A percentile compares a stretch with the other conserved stretches of the same genome.
These are phyloP conservation scores for Cercospora sp. DNA, from an alignment of 2,329 filamentous ascomycete species.

Conservation along the genomic window DNA sequence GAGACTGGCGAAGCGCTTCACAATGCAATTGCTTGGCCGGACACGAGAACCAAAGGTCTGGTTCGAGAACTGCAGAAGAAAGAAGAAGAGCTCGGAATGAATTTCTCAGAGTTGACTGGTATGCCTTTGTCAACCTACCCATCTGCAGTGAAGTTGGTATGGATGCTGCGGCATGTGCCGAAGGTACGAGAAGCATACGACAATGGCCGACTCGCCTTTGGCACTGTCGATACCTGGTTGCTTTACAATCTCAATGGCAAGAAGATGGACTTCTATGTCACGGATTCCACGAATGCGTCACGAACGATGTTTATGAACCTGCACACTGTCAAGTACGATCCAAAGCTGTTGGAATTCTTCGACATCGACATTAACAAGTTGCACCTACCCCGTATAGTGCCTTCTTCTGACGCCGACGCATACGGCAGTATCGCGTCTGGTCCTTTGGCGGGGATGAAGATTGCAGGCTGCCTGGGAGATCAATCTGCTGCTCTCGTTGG, in stretches of 20 bases:
- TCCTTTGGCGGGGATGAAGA: conserved; percentile 66
- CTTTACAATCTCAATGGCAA: conserved; percentile 81
- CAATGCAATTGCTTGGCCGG: conserved; percentile 88
- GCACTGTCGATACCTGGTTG: conserved; percentile 86
- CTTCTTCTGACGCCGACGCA: conserved; percentile 71
- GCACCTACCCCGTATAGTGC: conserved; percentile 74
- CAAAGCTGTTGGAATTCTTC: conserved; percentile 77
- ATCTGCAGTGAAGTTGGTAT: conserved; percentile 82
- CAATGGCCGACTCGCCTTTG: conserved; percentile 77
- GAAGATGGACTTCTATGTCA: conserved; percentile 67
- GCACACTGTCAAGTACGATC: conserved; percentile 75
- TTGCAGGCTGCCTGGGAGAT: conserved; percentile 81
- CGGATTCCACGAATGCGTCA: conserved; percentile 83
- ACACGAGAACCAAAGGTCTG: conserved; percentile 74
- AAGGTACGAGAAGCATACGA: conserved; percentile 73
- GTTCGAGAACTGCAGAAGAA: conserved; percentile 73
- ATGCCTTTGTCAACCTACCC: conserved; percentile 86
- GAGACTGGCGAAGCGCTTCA: conserved; percentile 76
- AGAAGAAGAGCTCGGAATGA: conserved; percentile 66
- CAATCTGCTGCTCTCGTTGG: conserved; percentile 84
- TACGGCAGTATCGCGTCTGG: conserved; percentile 70
- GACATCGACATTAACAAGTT: conserved; percentile 70
- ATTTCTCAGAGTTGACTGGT: conserved; percentile 63
- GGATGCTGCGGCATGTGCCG: conserved; percentile 72
- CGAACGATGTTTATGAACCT: conserved; percentile 96